Evolutionary conservation across 352 stramenopile genomes (phyloP).

Genomic region (Globisporangium spinosum): DNA sequence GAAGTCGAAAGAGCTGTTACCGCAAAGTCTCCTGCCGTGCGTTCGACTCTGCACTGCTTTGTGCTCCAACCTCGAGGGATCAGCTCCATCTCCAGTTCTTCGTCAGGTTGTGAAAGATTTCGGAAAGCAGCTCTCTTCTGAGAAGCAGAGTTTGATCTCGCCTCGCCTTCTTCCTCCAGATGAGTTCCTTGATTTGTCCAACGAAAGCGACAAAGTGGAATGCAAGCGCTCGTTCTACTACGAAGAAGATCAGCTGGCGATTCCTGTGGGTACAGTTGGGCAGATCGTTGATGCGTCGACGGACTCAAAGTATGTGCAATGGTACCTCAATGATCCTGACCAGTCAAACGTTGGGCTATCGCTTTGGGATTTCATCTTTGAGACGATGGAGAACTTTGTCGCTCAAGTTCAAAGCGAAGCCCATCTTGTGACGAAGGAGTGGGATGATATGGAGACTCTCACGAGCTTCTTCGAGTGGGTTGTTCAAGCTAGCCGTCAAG

Average conservation of each 20-base stretch:
- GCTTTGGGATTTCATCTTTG: conserved; percentile 54
- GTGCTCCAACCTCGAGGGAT: conserved; percentile 30
- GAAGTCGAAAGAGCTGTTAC: conserved; percentile 34
- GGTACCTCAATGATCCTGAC: conserved; percentile 24
- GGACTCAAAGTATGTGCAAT: conserved; percentile 40
- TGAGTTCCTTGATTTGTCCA: conserved; percentile 39
- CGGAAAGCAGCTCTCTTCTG: conserved; percentile 24
- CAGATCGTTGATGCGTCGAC: conserved; percentile 17
- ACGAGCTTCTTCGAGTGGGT: conserved; percentile 57
- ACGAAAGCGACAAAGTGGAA: conserved; percentile 21
- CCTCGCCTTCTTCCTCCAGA: conserved; percentile 33
- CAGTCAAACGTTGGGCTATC: conserved; percentile 1
- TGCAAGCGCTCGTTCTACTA: conserved; percentile 61
- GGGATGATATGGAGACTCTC: conserved; percentile 40
- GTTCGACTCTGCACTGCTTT: conserved; percentile 50
- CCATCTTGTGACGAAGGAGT: conserved; percentile 11
- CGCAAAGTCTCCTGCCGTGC: conserved; percentile 38
- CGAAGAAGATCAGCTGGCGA: conserved; percentile 35
- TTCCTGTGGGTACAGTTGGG: conserved; percentile 43
- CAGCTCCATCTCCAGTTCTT: conserved; percentile 29
- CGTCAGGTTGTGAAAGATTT: conserved; percentile 54
- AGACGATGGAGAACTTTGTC: conserved; percentile 37
- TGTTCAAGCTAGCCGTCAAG: conserved; percentile 37
- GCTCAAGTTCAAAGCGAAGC: conserved; percentile 33
- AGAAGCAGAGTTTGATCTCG: not conserved